Evolutionary conservation across 805 yeast genomes (phyloP).

Genomic region (Yueomyces sinensis): DNA sequence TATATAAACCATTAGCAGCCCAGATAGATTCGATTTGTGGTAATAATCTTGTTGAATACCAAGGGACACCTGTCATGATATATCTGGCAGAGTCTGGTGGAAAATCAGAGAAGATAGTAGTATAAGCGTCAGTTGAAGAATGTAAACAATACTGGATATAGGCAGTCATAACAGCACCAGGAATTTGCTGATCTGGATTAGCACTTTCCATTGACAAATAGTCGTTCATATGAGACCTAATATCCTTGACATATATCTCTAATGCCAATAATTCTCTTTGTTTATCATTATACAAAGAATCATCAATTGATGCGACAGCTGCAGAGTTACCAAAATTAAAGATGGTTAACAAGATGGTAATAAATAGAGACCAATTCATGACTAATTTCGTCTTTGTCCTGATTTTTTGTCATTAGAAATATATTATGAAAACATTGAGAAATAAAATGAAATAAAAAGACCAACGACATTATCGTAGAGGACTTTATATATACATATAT

Average conservation of each 20-base stretch:
- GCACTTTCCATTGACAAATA: constrained; percentile 2
- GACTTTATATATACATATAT: too few species aligned
- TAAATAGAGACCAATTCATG: too few species aligned
- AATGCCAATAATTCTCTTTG: constrained; percentile 5
- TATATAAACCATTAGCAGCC: constrained; percentile 1
- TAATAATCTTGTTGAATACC: constrained; percentile 20
- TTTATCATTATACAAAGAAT: background rate
- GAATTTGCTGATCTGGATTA: constrained; percentile 10
- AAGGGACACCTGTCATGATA: constrained; percentile 22
- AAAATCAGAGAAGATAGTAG: constrained; percentile 19
- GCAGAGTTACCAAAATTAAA: too few species aligned
- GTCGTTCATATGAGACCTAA: constrained; percentile 5
- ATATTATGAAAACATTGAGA: too few species aligned
- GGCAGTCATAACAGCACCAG: constrained; percentile 17
- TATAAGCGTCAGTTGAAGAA: constrained; percentile 24
- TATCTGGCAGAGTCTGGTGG: constrained; percentile 14
- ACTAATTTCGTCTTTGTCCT: too few species aligned
- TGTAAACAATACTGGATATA: constrained; percentile 7
- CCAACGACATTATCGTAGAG: too few species aligned
- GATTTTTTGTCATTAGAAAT: too few species aligned
- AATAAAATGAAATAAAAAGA: too few species aligned
- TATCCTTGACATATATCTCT: constrained; percentile 8
- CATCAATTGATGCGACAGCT: background rate
- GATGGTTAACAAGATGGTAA: too few species aligned
- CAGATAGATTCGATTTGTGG: constrained; percentile 6